Evolutionary conservation across 2,329 filamentous ascomycete species (phyloP).

Genomic region (Lachnellula willkommii): DNA sequence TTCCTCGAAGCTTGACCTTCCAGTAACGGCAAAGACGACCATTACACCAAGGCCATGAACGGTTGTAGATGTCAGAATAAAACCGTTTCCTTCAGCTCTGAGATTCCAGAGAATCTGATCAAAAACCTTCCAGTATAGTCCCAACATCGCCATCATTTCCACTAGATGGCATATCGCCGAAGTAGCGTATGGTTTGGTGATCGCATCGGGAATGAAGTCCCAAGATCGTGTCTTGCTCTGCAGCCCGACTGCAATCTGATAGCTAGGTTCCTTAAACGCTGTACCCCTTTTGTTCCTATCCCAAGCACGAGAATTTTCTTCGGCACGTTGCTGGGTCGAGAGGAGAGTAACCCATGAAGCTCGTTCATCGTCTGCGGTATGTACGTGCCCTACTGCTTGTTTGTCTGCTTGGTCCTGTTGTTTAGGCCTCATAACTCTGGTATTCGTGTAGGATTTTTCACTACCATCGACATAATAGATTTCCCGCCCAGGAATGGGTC

Average conservation of each 20-base stretch:
- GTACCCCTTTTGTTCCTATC: constrained; percentile 1
- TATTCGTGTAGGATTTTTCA: constrained; percentile 20
- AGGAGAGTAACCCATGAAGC: constrained; percentile 50
- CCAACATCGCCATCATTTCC: constrained; percentile 33
- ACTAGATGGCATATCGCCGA: constrained; percentile 33
- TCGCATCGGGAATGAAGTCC: constrained; percentile 35
- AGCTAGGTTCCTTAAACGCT: constrained; percentile 9
- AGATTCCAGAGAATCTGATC: constrained; percentile 47
- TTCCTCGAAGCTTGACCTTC: constrained; percentile 42
- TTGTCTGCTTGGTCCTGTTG: constrained; percentile 13
- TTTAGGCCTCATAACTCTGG: constrained; percentile 10
- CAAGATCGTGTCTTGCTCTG: constrained; percentile 33
- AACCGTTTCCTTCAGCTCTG: constrained; percentile 36
- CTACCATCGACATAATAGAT: constrained; percentile 28
- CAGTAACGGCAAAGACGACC: constrained; percentile 49
- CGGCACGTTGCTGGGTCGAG: constrained; percentile 46
- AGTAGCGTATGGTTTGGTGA: constrained; percentile 34
- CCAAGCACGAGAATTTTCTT: constrained; percentile 44
- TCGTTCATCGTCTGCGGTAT: constrained; percentile 52
- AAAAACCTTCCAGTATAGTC: constrained; percentile 56
- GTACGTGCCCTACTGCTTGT: constrained; percentile 31
- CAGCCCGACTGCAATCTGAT: constrained; percentile 26
- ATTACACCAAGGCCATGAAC: constrained; percentile 47
- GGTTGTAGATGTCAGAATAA: constrained; percentile 32
- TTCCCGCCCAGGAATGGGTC: constrained; percentile 20